These are phyloP conservation scores for Fusarium neocosmosporiellum DNA, from an alignment of 2,329 filamentous ascomycete genomes.

Conservation along the genomic window DNA sequence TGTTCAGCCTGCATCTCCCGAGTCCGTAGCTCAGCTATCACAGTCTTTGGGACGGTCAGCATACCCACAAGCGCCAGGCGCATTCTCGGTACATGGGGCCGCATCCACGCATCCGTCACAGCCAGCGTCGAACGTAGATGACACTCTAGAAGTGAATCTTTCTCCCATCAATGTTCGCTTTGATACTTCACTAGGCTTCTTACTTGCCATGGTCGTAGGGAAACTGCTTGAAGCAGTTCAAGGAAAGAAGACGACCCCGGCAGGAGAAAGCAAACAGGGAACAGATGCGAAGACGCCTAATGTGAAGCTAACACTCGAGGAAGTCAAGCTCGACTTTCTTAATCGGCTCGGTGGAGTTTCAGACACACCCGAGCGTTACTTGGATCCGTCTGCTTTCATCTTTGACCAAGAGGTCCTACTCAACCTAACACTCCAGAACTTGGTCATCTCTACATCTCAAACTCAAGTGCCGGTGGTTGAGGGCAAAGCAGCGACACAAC, in stretches of 20 bases:
- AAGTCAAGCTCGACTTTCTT: constrained; percentile 66
- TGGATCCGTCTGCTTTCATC: constrained; percentile 54
- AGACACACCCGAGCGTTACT: constrained; percentile 59
- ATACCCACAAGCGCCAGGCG: constrained; percentile 67
- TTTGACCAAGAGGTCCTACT: constrained; percentile 64
- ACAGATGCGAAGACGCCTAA: constrained; percentile 43
- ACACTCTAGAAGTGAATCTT: constrained; percentile 60
- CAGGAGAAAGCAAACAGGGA: constrained; percentile 21
- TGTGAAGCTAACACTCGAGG: constrained; percentile 59
- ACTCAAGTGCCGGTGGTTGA: constrained; percentile 28
- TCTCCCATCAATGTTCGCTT: constrained; percentile 65
- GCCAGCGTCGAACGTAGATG: constrained; percentile 21
- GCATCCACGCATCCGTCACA: constrained; percentile 16
- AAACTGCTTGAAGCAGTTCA: constrained; percentile 61
- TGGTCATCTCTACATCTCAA: constrained; percentile 48
- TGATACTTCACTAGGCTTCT: constrained; percentile 66
- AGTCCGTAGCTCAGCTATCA: constrained; percentile 44
- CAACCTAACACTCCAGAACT: constrained; percentile 59
- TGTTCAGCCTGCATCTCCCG: constrained; percentile 45
- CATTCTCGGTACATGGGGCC: constrained; percentile 64
- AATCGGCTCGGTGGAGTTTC: constrained; percentile 65
- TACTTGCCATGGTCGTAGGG: constrained; percentile 63
- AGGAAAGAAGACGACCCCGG: constrained; percentile 21
- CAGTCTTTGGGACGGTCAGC: constrained; percentile 52
- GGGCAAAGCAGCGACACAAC: constrained; percentile 41